Percentiles rank a stretch among this genome's conserved stretches.
These are phyloP conservation scores for Marasmius tenuissimus DNA, from an alignment of 1,284 basidiomycete genomes.

Conservation along the genomic window DNA sequence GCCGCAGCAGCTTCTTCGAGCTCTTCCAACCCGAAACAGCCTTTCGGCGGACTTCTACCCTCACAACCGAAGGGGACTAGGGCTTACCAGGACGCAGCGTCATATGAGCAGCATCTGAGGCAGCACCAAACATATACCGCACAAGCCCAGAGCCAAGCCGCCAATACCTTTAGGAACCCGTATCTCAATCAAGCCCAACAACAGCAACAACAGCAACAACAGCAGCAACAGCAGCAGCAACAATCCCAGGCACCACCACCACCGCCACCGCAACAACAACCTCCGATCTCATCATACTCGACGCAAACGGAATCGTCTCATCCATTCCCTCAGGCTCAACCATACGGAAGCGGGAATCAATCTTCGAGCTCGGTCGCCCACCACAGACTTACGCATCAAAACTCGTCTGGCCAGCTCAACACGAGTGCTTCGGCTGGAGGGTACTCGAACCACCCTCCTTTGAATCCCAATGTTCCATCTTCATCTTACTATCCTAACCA, in stretches of 20 bases:
- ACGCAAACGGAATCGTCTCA: constrained; percentile 26
- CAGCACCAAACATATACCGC: constrained; percentile 94
- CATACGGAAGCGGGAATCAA: constrained; percentile 28
- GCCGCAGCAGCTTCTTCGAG: constrained; percentile 4
- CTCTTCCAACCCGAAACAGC: constrained; percentile 73
- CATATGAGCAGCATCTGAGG: constrained; percentile 92
- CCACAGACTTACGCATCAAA: constrained; percentile 45
- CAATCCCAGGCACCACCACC: constrained; percentile 25
- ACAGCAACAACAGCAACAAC: constrained; percentile 40
- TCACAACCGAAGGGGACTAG: constrained; percentile 77
- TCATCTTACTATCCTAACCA: constrained; percentile 71
- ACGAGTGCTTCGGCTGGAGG: constrained; percentile 32
- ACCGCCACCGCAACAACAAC: constrained; percentile 5
- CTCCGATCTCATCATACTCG: constrained; percentile 10
- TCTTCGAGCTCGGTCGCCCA: constrained; percentile 25
- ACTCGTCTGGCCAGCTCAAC: constrained; percentile 48
- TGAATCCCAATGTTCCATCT: constrained; percentile 53
- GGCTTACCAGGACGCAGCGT: constrained; percentile 89
- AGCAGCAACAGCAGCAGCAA: constrained; percentile 29
- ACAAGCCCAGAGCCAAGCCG: constrained; percentile 71
- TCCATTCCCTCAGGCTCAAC: constrained; percentile 34
- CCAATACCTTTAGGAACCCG: constrained; percentile 71
- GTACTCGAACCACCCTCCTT: constrained; percentile 31
- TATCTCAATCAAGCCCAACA: constrained; percentile 50
- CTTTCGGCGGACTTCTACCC: constrained; percentile 92